phyloP scores from a whole-genome alignment of 140 eudicot genomes.

The Anethum foeniculum region DNA sequence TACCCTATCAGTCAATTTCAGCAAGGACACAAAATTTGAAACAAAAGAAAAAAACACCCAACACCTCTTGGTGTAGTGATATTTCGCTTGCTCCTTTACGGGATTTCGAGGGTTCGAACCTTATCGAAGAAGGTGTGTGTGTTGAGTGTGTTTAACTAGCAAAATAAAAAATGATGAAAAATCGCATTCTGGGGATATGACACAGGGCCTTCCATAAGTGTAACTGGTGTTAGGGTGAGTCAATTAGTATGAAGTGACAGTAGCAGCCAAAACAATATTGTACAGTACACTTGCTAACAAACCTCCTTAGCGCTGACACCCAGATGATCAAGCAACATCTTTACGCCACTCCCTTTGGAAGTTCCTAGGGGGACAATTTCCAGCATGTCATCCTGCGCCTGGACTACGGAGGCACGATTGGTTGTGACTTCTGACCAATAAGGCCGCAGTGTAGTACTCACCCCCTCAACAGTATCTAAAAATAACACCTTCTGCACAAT shows the following conservation, averaged over 20 bases:
- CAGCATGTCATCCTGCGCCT: constrained; percentile 79
- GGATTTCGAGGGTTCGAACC: too few species aligned
- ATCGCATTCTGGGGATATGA: not conserved
- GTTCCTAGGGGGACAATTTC: constrained; percentile 84
- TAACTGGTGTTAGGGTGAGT: not conserved
- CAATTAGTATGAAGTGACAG: not conserved
- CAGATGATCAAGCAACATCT: constrained; percentile 74
- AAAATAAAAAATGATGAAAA: not conserved
- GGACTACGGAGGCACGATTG: constrained; percentile 75
- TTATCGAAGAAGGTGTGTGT: too few species aligned
- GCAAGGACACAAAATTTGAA: not conserved
- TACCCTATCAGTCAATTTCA: not conserved
- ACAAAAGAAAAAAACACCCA: not conserved
- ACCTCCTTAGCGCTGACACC: constrained; percentile 68
- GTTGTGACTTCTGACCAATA: constrained; percentile 78
- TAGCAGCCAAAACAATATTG: not conserved
- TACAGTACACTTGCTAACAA: constrained; percentile 5
- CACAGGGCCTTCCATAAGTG: not conserved
- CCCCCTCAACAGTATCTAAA: constrained; percentile 76
- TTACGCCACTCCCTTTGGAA: constrained; percentile 84
- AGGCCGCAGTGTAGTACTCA: constrained; percentile 66
- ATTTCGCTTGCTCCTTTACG: too few species aligned
- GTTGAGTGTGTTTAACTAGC: too few species aligned
- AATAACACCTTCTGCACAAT: constrained; percentile 66
- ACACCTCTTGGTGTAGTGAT: too few species aligned